Conservation (phyloP, 306 rosid species). For the Medicago lupulina region DNA sequence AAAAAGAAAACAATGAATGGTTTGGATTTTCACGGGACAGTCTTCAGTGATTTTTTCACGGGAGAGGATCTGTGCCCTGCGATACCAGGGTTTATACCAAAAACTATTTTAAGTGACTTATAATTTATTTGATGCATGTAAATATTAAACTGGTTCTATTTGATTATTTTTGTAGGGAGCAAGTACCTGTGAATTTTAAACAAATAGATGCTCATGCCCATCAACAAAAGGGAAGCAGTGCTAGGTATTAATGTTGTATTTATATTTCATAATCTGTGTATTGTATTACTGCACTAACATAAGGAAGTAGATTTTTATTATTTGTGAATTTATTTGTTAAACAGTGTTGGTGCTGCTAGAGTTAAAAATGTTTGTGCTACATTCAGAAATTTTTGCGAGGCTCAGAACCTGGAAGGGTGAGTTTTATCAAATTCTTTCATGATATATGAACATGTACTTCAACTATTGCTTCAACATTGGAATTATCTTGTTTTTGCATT, state of each 20-base stretch:
- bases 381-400: conserved; percentile 69
- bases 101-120: not conserved
- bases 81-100: not conserved
- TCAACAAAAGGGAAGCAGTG: conserved; percentile 83
- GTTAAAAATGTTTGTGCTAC: conserved; percentile 59
- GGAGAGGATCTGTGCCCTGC: no score
- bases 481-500: not conserved
- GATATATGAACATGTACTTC: not conserved
- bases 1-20: no score
- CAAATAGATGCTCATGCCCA: conserved; percentile 79
- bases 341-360: conserved; percentile 80
- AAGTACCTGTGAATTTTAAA: conserved; percentile 65
- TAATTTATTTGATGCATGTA: not conserved
- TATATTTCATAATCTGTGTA: conserved; percentile 4
- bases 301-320: not conserved
- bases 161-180: conserved; percentile 52
- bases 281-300: conserved; percentile 1
- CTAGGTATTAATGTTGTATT: conserved; percentile 54
- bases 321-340: conserved; percentile 22
- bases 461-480: not conserved
- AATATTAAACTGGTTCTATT: conserved; percentile 7
- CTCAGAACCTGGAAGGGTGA: conserved; percentile 74
- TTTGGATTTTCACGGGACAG: no score
- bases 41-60: no score
- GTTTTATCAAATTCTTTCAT: conserved; percentile 29